Base-by-base conservation (phyloP, 495 filamentous ascomycete species). In the Bathelium albidoporum region DNA sequence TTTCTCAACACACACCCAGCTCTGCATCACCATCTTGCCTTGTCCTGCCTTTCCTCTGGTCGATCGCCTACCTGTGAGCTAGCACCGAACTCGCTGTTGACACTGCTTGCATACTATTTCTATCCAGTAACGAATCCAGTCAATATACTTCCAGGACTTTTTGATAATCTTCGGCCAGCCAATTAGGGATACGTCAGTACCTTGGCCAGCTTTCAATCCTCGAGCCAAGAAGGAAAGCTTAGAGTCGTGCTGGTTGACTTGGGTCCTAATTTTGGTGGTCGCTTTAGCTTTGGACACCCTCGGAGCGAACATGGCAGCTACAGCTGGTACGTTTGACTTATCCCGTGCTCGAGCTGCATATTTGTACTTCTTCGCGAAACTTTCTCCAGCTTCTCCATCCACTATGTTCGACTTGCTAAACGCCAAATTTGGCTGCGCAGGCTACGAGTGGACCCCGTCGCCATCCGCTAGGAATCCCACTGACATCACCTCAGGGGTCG, bases 401-500 rank as follows among this genome's bases (percentile, higher is more conserved):
- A 29, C 49, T 20, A 14, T 29, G 4, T 9, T 20, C 24, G 16
- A 9, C 22, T 28, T 55, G 49, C 49, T 55, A 16, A 55, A 55
- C 16, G 22, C 9, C 11, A 55, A n/a, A 9, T 29, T 69, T 32
- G 18, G 32, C n/a, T 55, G 28, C 12, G 53, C 62, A 73, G 71
- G 65, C 59, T 71, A 71, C 67, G 71, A 71, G 65, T 71, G 71
- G 69, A 58, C 60, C 26, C 68, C 59, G 12, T 68, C 67, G 4
- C 68, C 71, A 20, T 77, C 78, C 61, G 74, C 78, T 81, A 84
- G 86, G 73, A 81, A 87, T 20, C 26, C 29, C 2, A 55, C 9
- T 69, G 89, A 94, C 74, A 85, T 87, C 58, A 79, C 81, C 60
- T 91, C 91, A 59, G 79, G 86, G 34, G 74, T 89, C 67, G 94